phyloP scores from a whole-genome alignment of 2,329 filamentous ascomycete species.

The Phaeophleospora eucalypticola region DNA sequence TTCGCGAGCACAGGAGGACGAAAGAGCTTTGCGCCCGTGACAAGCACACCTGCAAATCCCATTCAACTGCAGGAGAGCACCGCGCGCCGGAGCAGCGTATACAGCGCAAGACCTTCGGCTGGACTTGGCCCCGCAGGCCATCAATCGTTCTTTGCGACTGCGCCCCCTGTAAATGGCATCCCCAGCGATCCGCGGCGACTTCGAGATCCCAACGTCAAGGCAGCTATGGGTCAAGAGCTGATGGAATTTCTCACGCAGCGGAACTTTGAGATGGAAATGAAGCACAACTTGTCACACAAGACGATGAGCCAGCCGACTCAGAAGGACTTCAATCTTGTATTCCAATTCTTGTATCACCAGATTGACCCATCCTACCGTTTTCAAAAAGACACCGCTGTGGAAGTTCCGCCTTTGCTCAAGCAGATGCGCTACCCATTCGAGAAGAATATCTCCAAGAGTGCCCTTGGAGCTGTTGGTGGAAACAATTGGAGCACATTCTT shows the following conservation, averaged over 20 bases:
- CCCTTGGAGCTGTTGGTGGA: constrained; percentile 88
- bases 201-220: constrained; percentile 74
- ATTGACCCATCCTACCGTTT: constrained; percentile 94
- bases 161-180: constrained; percentile 73
- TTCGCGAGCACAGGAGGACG: constrained; percentile 57
- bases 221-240: constrained; percentile 80
- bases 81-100: constrained; percentile 70
- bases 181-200: constrained; percentile 83
- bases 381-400: constrained; percentile 89
- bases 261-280: constrained; percentile 98
- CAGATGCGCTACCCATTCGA: constrained; percentile 94
- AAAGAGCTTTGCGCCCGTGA: constrained; percentile 66
- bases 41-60: constrained; percentile 46
- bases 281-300: constrained; percentile 85
- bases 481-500: constrained; percentile 97
- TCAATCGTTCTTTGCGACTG: constrained; percentile 93
- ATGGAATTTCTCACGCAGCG: constrained; percentile 87
- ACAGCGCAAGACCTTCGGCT: constrained; percentile 56
- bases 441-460: constrained; percentile 92
- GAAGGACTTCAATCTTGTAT: constrained; percentile 97
- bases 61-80: constrained; percentile 50
- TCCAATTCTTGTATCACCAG: constrained; percentile 94
- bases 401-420: constrained; percentile 87
- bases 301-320: constrained; percentile 91
- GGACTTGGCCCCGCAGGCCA: constrained; percentile 58